Base-by-base conservation (phyloP, 148 eudicot species). In the Rhododendron henanense region DNA sequence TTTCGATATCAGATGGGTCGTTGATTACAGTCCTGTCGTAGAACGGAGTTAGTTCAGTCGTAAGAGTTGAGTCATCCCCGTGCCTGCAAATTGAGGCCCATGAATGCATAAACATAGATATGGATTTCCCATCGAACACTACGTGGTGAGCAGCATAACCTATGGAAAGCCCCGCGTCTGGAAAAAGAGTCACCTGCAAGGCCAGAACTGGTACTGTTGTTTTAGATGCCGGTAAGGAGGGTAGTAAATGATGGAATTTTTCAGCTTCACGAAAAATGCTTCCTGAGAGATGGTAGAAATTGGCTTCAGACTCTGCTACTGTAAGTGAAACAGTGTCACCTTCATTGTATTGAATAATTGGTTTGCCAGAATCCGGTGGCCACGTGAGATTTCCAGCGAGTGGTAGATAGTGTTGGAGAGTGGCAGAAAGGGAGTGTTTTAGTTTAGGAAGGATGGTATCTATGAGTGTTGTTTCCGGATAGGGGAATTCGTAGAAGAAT, bases 141-240 rank as follows among this genome's bases (percentile, higher is more conserved):
- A 45, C 79, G 37, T 80, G 87, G 79, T 85, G 87, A 23, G 76
- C 65, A 14, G 84, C 67, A 15, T 65, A 79, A n/a, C 87, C 87
- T 2, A 85, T 67, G 13, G 78, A 79, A n/a, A 85, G 80, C 67
- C 87, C 87, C 0, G 19, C 37, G 16, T 80, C 69, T 23, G 83
- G 83, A 85, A 85, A 85, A 61, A 80, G 1, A 79, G 84, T 85
- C 65, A 85, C 35, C 47, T 85, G 83, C 39, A 85, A n/a, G 9
- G 83, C 55, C 50, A 79, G 19, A 13, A 23, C 78, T 0, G 83
- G 65, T 14, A 10, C 23, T 79, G 1, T 14, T 1, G 63, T 65
- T 39, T 69, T 35, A 5, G 87, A 81, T 8, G 53, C 10, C 4
- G 67, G 79, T 19, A 81, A 85, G 11, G 35, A 4, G 13, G 87